Conservation (phyloP, 164 flowering plant species). For the Sextonia rubra region DNA sequence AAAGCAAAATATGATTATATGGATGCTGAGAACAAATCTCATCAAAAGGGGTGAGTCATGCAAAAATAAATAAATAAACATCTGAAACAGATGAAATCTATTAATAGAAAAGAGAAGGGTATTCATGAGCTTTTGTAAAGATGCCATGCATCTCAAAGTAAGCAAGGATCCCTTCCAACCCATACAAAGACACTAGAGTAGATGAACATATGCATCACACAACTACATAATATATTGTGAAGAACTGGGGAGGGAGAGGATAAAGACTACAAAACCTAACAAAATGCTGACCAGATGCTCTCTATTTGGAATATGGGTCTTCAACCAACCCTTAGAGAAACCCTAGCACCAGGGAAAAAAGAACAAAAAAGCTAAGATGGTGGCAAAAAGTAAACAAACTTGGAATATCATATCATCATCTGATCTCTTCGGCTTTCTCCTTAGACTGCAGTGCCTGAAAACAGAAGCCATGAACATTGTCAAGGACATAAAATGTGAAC, state of each 20-base stretch:
- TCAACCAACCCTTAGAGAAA: constrained; percentile 22
- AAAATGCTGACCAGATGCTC: constrained; percentile 27
- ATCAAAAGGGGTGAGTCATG: constrained; percentile 12
- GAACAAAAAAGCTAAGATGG: constrained; percentile 6
- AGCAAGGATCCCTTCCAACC: constrained; percentile 19
- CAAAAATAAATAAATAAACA: constrained; percentile 10
- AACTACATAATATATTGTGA: constrained; percentile 25
- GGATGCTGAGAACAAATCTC: constrained; percentile 11
- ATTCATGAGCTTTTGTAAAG: constrained; percentile 22
- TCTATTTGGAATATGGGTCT: constrained; percentile 18
- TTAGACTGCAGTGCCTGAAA: constrained; percentile 32
- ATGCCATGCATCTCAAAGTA: constrained; percentile 19
- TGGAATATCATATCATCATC: constrained; percentile 13
- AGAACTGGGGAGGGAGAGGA: background rate
- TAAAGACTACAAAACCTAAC: constrained; percentile 15
- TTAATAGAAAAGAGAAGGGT: constrained; percentile 14
- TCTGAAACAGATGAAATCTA: constrained; percentile 9
- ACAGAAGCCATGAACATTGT: background rate
- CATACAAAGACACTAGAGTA: constrained; percentile 20
- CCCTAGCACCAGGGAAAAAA: constrained; percentile 12
- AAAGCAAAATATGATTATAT: constrained; percentile 12
- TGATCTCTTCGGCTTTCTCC: constrained; percentile 23
- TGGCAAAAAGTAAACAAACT: constrained; percentile 15
- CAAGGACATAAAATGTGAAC: background rate
- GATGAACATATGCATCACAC: constrained; percentile 15